Percentiles rank a stretch among this genome's conserved stretches.
Evolutionary conservation across 371 early-diverging fungal species (phyloP).

Genomic region (Mucor saturninus): DNA sequence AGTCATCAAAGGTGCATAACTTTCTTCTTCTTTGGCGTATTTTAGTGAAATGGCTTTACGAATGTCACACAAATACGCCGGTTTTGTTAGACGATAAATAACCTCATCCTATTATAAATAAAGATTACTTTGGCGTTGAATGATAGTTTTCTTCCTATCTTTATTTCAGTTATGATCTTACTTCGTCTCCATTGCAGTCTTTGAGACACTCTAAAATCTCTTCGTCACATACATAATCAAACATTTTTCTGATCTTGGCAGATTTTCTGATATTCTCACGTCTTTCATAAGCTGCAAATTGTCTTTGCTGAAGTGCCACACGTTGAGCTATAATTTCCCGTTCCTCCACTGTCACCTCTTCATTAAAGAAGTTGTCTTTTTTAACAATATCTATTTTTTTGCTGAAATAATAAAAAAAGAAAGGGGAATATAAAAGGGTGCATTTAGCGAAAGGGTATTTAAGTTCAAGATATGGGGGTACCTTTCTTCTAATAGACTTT

Average conservation of each 20-base stretch:
- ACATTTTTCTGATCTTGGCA: slow-evolving; percentile 70
- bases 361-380: slow-evolving; percentile 83
- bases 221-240: slow-evolving; percentile 74
- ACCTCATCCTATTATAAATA: slow-evolving; percentile 59
- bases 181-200: slow-evolving; percentile 81
- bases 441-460: too few relatives aligned
- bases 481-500: slow-evolving; percentile 2
- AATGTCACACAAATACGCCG: slow-evolving; percentile 67
- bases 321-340: slow-evolving; percentile 83
- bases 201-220: slow-evolving; percentile 81
- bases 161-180: slow-evolving; percentile 6
- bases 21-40: slow-evolving; percentile 45
- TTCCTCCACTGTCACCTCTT: slow-evolving; percentile 84
- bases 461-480: neutral
- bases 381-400: slow-evolving; percentile 81
- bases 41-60: slow-evolving; percentile 72
- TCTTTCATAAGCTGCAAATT: slow-evolving; percentile 79
- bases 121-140: neutral
- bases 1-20: slow-evolving; percentile 57
- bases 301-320: slow-evolving; percentile 83
- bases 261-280: slow-evolving; percentile 75
- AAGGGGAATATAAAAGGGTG: neutral
- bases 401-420: slow-evolving; percentile 39
- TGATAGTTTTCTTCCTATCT: neutral
- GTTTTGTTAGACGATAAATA: slow-evolving; percentile 73